Base-by-base conservation (phyloP, 2,329 filamentous ascomycete species). In the Graphium sp. region DNA sequence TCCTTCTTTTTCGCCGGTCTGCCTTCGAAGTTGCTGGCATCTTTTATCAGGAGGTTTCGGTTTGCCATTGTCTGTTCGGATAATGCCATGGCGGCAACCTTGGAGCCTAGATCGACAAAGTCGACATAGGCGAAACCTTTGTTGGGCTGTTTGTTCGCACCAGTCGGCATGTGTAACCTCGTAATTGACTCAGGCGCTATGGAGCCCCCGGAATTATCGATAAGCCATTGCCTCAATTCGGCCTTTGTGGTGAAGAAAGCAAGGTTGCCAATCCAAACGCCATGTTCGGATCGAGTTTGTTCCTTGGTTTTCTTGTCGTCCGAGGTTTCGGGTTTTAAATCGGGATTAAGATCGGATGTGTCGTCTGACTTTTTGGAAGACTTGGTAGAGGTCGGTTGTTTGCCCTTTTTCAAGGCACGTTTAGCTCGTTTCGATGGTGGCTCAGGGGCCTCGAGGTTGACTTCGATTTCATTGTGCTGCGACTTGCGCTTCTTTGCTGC, bases 111-210 rank as follows among this genome's bases (percentile, higher is more conserved):
- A 15, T 66, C 76, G 25, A 71, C 59, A 46, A 98, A 93, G 49
- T 98, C 91, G 37, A 98, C 74, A 46, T 98, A 98, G 31, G 89
- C 89, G 47, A 94, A 98, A 11, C 89, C 91, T 53, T 79, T 87
- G 58, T 95, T 98, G 18, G 31, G 27, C n/a, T 30, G 29, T 9
- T 37, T 24, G 15, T 31, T 29, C 33, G 48, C 47, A 24, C 45
- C 41, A 27, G 28, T 30, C 1, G 85, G 85, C 45, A 94, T 58
- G 50, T 94, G 76, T 29, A 95, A 60, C 34, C 89, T 69, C 2
- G 84, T 92, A 39, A 98, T 89, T 35, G 74, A 67, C 27, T 72
- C 66, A 31, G 72, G 64, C 18, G 66, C 56, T 36, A 83, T 71
- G 32, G 62, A 56, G 34, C 71, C 74, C 27, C 74, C 73, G 6